Percentiles rank a stretch among this genome's conserved stretches.
These are phyloP conservation scores for Fusarium newnesense DNA, from an alignment of 2,329 filamentous ascomycete genomes.

Conservation along the genomic window DNA sequence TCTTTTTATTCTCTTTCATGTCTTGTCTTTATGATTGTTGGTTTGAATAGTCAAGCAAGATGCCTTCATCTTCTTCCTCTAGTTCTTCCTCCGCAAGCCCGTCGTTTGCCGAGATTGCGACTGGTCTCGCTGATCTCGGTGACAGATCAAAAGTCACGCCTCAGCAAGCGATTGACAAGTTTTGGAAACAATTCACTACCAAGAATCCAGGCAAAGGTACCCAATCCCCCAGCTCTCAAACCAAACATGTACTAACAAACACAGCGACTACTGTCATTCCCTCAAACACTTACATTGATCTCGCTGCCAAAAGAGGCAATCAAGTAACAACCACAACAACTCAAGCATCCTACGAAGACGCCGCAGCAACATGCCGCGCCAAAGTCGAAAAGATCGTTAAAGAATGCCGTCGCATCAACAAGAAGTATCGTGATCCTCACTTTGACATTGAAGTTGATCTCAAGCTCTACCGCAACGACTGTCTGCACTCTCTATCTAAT, in stretches of 20 bases:
- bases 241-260: neutral
- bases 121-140: slow-evolving; percentile 6
- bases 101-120: slow-evolving; percentile 1
- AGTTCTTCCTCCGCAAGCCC: slow-evolving; percentile 14
- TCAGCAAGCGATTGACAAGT: slow-evolving; percentile 75
- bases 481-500: slow-evolving; percentile 58
- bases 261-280: slow-evolving; percentile 75
- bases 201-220: slow-evolving; percentile 76
- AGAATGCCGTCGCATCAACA: slow-evolving; percentile 80
- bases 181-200: slow-evolving; percentile 78
- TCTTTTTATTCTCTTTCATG: neutral
- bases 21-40: fast-evolving
- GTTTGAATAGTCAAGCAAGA: neutral
- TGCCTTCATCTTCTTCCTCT: slow-evolving; percentile 23
- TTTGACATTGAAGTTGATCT: slow-evolving; percentile 86
- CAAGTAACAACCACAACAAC: slow-evolving; percentile 66
- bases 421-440: slow-evolving; percentile 87
- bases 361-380: slow-evolving; percentile 72
- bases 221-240: neutral
- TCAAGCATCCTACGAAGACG: slow-evolving; percentile 77
- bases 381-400: slow-evolving; percentile 71
- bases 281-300: slow-evolving; percentile 71
- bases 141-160: slow-evolving; percentile 62
- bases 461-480: slow-evolving; percentile 65
- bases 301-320: slow-evolving; percentile 65